Conservation (phyloP, 2,329 filamentous ascomycete genomes). For the Coniella vitis region DNA sequence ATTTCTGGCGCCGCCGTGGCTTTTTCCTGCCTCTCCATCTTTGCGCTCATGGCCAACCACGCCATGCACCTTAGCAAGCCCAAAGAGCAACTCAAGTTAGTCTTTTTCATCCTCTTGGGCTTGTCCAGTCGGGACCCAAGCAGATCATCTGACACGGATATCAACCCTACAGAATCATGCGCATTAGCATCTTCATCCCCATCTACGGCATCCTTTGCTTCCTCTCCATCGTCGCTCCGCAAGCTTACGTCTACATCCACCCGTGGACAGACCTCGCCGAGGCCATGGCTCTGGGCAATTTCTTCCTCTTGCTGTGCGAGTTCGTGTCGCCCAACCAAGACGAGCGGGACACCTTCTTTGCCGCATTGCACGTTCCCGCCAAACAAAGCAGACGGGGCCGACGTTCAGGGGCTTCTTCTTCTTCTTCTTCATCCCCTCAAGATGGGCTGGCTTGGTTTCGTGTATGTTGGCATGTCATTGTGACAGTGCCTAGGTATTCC, state of each 20-base stretch:
- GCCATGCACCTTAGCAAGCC: slow-evolving; percentile 31
- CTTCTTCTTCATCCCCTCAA: slow-evolving; percentile 5
- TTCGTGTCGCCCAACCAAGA: slow-evolving; percentile 29
- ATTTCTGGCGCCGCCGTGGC: slow-evolving; percentile 7
- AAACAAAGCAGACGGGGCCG: slow-evolving; percentile 20
- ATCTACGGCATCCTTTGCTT: slow-evolving; percentile 33
- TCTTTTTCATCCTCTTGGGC: no score
- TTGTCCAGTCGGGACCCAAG: background rate
- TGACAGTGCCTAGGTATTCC: background rate
- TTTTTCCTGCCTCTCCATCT: slow-evolving; percentile 9
- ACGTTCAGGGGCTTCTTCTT: no score
- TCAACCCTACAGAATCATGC: slow-evolving; percentile 25
- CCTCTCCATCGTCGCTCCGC: slow-evolving; percentile 30
- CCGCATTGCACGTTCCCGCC: slow-evolving; percentile 24
- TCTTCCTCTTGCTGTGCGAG: slow-evolving; percentile 37
- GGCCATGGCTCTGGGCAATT: slow-evolving; percentile 32
- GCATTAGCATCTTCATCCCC: slow-evolving; percentile 34
- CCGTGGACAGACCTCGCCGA: slow-evolving; percentile 33
- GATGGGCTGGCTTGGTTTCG: slow-evolving; percentile 27
- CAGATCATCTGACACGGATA: background rate
- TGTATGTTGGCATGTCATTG: slow-evolving; percentile 2
- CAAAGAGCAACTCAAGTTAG: slow-evolving; percentile 31
- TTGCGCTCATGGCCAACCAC: slow-evolving; percentile 4
- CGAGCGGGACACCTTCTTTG: slow-evolving; percentile 29
- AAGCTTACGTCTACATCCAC: slow-evolving; percentile 31